phyloP scores from a whole-genome alignment of 2,329 filamentous ascomycete genomes.

The Chalaropsis thielavioides region DNA sequence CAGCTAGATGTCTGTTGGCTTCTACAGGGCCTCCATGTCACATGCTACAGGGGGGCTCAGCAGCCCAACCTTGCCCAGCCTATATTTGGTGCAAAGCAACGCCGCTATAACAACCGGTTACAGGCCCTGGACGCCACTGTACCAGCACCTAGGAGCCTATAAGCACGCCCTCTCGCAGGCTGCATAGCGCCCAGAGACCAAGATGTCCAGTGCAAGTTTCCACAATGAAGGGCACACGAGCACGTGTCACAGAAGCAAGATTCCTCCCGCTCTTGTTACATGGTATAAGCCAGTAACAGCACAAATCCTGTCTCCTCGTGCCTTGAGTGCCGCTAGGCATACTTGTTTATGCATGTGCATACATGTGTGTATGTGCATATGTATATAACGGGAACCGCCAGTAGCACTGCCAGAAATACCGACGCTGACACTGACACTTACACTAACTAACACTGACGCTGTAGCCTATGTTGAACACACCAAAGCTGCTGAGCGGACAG shows the following conservation, averaged over 20 bases:
- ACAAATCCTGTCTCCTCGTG: not conserved
- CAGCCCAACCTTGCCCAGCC: not conserved
- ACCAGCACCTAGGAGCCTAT: not conserved
- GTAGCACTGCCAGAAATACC: too few relatives aligned
- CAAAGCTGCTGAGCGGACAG: too few relatives aligned
- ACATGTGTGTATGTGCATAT: too few relatives aligned
- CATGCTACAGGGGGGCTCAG: not conserved
- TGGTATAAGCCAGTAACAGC: not conserved
- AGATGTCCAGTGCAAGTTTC: too few relatives aligned
- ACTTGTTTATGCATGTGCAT: too few relatives aligned
- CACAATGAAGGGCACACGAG: not conserved
- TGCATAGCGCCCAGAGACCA: too few relatives aligned
- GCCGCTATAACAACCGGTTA: too few relatives aligned
- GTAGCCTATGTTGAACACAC: too few relatives aligned
- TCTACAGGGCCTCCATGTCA: not conserved
- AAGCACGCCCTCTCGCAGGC: not conserved
- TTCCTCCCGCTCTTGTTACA: constrained; percentile 5
- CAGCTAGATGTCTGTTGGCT: not conserved
- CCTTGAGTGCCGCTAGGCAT: too few relatives aligned
- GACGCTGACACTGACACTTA: not conserved
- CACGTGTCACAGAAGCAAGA: constrained; percentile 5
- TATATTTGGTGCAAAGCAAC: too few relatives aligned
- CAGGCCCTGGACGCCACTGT: not conserved
- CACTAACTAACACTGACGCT: too few relatives aligned
- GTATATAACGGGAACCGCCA: too few relatives aligned